Conservation (phyloP, 164 flowering plant genomes). For the Macadamia integrifolia region DNA sequence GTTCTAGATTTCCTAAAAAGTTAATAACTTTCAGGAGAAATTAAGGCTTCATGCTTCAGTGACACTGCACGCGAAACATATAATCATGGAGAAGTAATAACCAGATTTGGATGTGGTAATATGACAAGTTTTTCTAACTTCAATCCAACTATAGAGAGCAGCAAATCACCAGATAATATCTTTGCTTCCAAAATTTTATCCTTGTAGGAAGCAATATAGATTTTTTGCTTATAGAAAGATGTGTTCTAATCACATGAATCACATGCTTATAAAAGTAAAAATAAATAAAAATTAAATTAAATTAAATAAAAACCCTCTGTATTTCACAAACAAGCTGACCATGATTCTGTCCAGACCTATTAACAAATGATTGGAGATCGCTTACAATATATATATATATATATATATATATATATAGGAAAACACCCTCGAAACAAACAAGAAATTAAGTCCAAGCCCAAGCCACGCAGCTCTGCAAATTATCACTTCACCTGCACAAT, state of each 20-base stretch:
- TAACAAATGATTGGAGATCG: constrained; percentile 16
- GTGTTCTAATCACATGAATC: constrained; percentile 1
- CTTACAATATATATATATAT: too few species aligned
- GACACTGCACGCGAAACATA: neutral
- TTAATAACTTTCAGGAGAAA: neutral
- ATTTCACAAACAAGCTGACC: constrained; percentile 17
- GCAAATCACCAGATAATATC: too few species aligned
- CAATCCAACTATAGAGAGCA: neutral
- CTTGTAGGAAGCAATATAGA: too few species aligned
- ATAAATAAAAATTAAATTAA: too few species aligned
- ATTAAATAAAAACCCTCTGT: too few species aligned
- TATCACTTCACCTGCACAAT: constrained; percentile 30
- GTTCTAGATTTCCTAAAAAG: neutral
- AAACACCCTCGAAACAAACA: constrained; percentile 23
- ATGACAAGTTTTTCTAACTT: neutral
- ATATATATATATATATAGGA: too few species aligned
- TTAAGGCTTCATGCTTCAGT: neutral
- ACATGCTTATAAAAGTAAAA: neutral
- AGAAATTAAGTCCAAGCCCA: constrained; percentile 21
- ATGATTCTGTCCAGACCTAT: constrained; percentile 15
- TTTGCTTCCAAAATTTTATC: too few species aligned
- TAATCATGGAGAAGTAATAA: neutral
- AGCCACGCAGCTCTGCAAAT: constrained; percentile 18
- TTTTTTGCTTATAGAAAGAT: too few species aligned
- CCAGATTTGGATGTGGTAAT: neutral